Evolutionary conservation across 2,329 filamentous ascomycete genomes (phyloP), one percentile per base, ranked within the genome.

Genomic region (Sporothrix schenckii): DNA sequence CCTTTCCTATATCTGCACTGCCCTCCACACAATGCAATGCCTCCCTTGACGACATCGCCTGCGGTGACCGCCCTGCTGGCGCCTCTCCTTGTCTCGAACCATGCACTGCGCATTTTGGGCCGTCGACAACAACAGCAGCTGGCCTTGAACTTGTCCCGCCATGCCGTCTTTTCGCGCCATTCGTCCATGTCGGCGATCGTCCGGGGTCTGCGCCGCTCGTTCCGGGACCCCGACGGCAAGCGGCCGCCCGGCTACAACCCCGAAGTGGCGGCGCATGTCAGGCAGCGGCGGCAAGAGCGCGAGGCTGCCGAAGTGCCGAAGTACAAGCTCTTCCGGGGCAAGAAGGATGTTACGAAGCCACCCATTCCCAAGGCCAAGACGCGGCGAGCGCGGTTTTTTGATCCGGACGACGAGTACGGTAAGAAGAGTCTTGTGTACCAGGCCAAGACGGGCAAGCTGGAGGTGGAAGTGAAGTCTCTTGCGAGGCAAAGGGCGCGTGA

Each of bases 381-480:
- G 6, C 81, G 86, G 56, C 79, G 80, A 61, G 82, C 83, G 47
- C 81, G 86, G 5, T 88, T 89, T 75, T 78, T 84, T 65, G 82
- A 88, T 71, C 82, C 83, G 0, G 78, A 82, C 1, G 80, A 77
- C 21, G 72, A 76, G 1, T 87, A 87, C 75, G 87, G 86, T 21
- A 86, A 86, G 78, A 82, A 78, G 60, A 89, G 87, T 73, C 72
- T 87, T 19, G 86, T 88, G 2, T 87, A 86, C 69, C 80, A 84
- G 74, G 76, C 86, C 71, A 86, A 86, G 74, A 80, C 82, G 68
- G 85, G 84, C 2, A 72, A 76, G 24, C 73, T 84, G 41, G 77
- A 79, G 61, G 77, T 80, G 2, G 75, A 79, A 30, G 13, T 79
- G 27, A 76, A 77, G 61, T 71, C 56, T 11, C 63, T 73, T 34